These are phyloP conservation scores for Avena eriantha DNA, from an alignment of 176 grass and related monocot species.

Conservation along the genomic window DNA sequence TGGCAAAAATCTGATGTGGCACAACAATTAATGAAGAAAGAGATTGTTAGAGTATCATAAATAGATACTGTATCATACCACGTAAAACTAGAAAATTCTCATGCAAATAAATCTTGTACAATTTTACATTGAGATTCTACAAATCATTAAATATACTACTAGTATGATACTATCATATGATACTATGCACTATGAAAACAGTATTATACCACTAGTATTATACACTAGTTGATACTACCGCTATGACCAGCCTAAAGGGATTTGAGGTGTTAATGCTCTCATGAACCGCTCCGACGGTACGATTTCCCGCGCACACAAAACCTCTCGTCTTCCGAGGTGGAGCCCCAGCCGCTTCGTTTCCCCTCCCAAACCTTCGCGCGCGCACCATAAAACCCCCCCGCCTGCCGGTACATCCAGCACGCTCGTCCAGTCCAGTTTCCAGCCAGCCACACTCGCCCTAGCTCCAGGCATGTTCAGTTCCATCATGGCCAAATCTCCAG, in stretches of 20 bases:
- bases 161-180: no score
- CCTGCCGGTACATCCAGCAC: not conserved
- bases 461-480: not conserved
- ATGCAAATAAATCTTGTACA: no score
- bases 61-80: no score
- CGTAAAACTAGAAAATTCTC: no score
- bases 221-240: not conserved
- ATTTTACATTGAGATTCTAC: no score
- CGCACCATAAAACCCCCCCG: not conserved
- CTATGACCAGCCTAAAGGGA: not conserved
- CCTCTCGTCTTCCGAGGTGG: conserved; percentile 10
- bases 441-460: not conserved
- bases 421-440: not conserved
- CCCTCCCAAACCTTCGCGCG: not conserved
- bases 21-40: no score
- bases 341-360: not conserved
- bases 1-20: no score
- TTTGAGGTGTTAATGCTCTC: not conserved
- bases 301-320: not conserved
- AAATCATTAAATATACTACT: no score
- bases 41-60: no score
- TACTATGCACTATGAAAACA: no score
- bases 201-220: no score
- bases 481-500: not conserved
- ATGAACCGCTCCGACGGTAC: not conserved